Evolutionary conservation across 2,329 filamentous ascomycete genomes (phyloP).

Genomic region (Ophiostoma montium): DNA sequence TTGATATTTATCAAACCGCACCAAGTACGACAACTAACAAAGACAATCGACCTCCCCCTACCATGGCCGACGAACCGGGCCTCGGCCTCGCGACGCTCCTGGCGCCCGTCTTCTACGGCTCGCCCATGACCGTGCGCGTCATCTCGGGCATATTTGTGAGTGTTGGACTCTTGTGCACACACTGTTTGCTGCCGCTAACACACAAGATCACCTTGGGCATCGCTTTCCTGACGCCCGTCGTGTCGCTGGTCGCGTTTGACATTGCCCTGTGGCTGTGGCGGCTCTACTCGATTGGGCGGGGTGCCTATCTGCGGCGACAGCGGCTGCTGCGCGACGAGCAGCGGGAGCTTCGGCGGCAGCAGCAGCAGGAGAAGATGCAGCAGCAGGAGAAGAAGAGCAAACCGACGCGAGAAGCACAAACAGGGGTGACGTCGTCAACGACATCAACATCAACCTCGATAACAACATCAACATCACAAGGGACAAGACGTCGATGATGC

Average conservation of each 20-base stretch:
- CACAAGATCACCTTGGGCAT: conserved; percentile 30
- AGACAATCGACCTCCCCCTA: background rate
- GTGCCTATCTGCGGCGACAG: background rate
- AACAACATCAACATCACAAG: background rate
- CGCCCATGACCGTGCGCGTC: conserved; percentile 8
- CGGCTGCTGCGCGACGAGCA: background rate
- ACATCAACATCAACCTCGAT: background rate
- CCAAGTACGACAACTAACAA: too few species aligned
- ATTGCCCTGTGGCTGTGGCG: conserved; percentile 39
- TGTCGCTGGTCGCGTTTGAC: conserved; percentile 35
- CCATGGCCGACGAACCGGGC: conserved; percentile 4
- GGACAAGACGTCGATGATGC: background rate
- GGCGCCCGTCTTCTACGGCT: conserved; percentile 11
- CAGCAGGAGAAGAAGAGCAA: background rate
- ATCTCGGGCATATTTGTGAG: conserved; percentile 14
- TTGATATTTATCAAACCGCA: too few species aligned
- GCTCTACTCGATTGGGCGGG: conserved; percentile 18
- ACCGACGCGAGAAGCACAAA: background rate
- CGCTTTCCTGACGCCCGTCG: conserved; percentile 31
- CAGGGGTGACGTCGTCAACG: background rate
- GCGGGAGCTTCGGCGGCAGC: background rate
- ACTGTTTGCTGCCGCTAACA: background rate
- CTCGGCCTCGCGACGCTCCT: conserved; percentile 7
- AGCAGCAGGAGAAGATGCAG: conserved; percentile 1
- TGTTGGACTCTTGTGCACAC: background rate